Conservation (phyloP, 176 grass and related monocot species). For the Pontederia paniculata region DNA sequence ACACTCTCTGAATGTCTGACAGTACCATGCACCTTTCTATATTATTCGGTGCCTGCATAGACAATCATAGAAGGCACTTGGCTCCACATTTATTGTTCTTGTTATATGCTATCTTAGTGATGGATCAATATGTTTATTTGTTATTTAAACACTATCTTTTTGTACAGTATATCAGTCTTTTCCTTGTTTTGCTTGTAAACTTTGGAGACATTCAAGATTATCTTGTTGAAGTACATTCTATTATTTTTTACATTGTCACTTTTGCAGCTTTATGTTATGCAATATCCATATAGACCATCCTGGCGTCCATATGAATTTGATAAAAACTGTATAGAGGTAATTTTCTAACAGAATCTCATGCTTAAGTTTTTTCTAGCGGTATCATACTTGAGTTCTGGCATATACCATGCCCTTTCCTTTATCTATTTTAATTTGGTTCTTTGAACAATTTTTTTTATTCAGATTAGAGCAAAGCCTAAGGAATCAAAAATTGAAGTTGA, state of each 20-base stretch:
- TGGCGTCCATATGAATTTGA: slow-evolving; percentile 77
- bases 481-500: slow-evolving; percentile 73
- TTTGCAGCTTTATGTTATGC: slow-evolving; percentile 79
- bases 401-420: background rate
- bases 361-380: too few species aligned
- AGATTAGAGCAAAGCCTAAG: slow-evolving; percentile 64
- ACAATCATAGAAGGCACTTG: too few species aligned
- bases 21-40: too few species aligned
- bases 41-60: too few species aligned
- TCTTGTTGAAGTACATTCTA: background rate
- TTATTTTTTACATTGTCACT: slow-evolving; percentile 15
- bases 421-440: background rate
- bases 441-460: slow-evolving; percentile 15
- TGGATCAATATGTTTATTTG: too few species aligned
- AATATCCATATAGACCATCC: slow-evolving; percentile 73
- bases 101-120: too few species aligned
- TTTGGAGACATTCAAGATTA: too few species aligned
- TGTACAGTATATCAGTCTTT: too few species aligned
- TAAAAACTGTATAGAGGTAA: slow-evolving; percentile 75
- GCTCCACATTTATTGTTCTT: too few species aligned
- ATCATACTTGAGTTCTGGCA: background rate
- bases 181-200: too few species aligned
- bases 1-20: too few species aligned
- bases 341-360: slow-evolving; percentile 8
- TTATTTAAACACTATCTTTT: too few species aligned